Evolutionary conservation across 1,284 basidiomycete species (phyloP), one percentile per base, ranked within the genome.

Genomic region (Ustilago lituana): DNA sequence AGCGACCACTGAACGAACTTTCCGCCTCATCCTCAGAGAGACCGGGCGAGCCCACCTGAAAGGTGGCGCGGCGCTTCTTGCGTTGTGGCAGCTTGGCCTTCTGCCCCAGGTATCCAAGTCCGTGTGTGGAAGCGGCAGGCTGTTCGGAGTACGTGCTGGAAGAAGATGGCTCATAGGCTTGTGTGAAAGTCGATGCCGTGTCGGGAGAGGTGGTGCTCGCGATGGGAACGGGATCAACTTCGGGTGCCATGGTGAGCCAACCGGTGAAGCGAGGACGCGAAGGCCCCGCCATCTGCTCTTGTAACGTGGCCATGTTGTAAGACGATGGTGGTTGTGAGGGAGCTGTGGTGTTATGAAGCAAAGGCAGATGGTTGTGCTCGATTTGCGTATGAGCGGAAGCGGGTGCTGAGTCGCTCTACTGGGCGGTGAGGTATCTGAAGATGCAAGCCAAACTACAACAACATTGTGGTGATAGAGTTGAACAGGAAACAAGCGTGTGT

Each of bases 221-320:
- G n/a, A 20, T 26, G 17, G 58, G 52, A 41, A 49, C 47, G 10
- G 59, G 58, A 33, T 62, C 60, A 35, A 67, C 41, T 31, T 70
- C 59, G 12, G 75, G 75, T 0, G 73, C 75, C 75, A 77, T 77
- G 31, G 67, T 65, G 40, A 77, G 71, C 73, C 73, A 77, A 12
- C 75, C 71, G 31, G 60, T 63, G 53, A 73, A 73, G 32, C 65
- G 69, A 48, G 67, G 54, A 26, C 52, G 48, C 11, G 67, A 65
- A 5, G 61, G 53, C 9, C 57, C 61, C 4, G 58, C 62, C 61
- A 65, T 61, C 50, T 64, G 61, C 38, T 61, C 61, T 36, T 61
- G 61, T 5, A 65, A 27, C 7, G 67, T 56, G 10, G 66, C 26
- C 7, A 12, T 39, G 35, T 35, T 26, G 23, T 67, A 38, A 41